Base-by-base conservation (phyloP, 2,329 filamentous ascomycete genomes). In the Aspergillus thermomutatus region DNA sequence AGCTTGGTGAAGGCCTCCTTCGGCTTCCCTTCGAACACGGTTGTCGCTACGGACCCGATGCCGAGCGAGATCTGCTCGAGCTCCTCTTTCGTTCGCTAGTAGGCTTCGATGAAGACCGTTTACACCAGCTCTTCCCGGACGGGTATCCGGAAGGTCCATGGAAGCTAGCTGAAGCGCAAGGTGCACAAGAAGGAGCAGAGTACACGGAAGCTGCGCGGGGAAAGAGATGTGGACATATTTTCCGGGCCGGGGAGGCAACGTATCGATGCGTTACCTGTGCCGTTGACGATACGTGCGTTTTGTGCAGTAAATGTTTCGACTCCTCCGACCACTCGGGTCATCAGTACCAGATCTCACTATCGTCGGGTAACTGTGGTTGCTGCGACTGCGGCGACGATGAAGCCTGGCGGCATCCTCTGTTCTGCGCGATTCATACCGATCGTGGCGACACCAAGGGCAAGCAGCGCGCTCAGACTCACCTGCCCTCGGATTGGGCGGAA, bases 361-460 rank as follows among this genome's bases (percentile, higher is more conserved):
- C 92, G 1, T 86, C 89, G 2, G 93, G 93, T 6, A 96, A 97
- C 70, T 94, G 89, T 69, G 93, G 93, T 47, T 97, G 95, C 77
- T 99, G 94, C 75, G 94, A 99, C 75, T 99, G 94, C 71, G 94
- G 94, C 57, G 94, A 99, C 70, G 86, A 89, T 21, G 95, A 99
- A 75, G 95, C 94, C 10, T 99, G 95, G 93, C 87, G 87, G 70
- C 80, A 86, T 49, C 92, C 92, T 46, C 83, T 97, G 62, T 75
- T 73, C 71, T 99, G 94, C 78, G 93, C 92, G 37, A 97, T 99
- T 68, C 94, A 99, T 72, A 93, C 91, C 45, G 82, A 87, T 61
- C 81, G 79, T 48, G 72, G 72, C 19, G 73, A 75, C 49, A 60
- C 63, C 23, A 87, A 87, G 54, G 70, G 68, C 11, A 76, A 69